Percentiles rank a stretch among this genome's conserved stretches.
Evolutionary conservation across 2,329 filamentous ascomycete genomes (phyloP).

Genomic region (Paecilomyces variotii): DNA sequence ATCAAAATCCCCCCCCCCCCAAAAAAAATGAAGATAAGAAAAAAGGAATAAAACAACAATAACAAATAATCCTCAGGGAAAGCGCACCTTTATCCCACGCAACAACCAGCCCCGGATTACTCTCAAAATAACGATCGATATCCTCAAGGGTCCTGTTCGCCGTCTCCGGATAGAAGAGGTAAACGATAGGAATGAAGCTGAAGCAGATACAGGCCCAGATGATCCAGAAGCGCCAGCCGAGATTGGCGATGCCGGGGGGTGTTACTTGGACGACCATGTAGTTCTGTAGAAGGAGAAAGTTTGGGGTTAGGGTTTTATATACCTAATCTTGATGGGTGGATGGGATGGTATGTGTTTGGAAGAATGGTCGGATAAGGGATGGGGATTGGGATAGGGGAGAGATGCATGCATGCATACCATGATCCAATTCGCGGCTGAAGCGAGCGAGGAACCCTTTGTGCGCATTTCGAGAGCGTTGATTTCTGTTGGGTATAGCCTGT

Average conservation of each 20-base stretch:
- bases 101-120: slow-evolving; percentile 13
- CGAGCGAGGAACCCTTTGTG: slow-evolving; percentile 24
- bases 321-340: too few species aligned
- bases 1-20: too few species aligned
- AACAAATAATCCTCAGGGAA: not conserved
- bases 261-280: slow-evolving; percentile 28
- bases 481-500: slow-evolving; percentile 22
- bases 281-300: slow-evolving; percentile 19
- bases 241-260: slow-evolving; percentile 20
- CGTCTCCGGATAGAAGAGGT: slow-evolving; percentile 26
- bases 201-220: slow-evolving; percentile 20
- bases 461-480: slow-evolving; percentile 28
- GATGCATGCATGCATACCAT: slow-evolving; percentile 7
- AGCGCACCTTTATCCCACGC: slow-evolving; percentile 13
- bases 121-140: slow-evolving; percentile 23
- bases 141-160: slow-evolving; percentile 22
- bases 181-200: slow-evolving; percentile 20
- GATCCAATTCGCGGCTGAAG: slow-evolving; percentile 24
- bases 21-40: too few species aligned
- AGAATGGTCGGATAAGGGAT: too few species aligned
- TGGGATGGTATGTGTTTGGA: too few species aligned
- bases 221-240: slow-evolving; percentile 24
- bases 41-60: too few species aligned
- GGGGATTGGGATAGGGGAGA: too few species aligned
- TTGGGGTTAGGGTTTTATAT: too few species aligned